Conservation (phyloP, 352 stramenopile species). For the Pythium rishiriense region DNA sequence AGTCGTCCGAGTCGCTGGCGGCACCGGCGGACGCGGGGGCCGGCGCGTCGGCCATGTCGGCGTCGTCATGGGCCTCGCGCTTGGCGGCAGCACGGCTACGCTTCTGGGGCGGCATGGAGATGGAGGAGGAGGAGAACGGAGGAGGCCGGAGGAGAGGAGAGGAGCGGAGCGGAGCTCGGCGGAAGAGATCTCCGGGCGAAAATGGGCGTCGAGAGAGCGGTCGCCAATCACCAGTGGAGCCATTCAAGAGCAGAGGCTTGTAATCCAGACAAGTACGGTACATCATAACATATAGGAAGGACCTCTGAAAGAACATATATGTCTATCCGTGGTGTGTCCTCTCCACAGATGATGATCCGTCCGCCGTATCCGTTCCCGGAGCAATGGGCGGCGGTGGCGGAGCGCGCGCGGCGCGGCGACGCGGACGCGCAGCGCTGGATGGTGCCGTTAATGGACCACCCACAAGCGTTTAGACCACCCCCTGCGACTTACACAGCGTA, state of each 20-base stretch:
- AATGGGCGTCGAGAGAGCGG: background rate
- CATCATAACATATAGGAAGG: too few relatives aligned
- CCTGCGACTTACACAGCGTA: background rate
- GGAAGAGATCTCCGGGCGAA: background rate
- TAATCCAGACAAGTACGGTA: background rate
- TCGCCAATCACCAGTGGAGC: background rate
- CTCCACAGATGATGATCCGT: slow-evolving; percentile 40
- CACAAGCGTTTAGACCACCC: too few relatives aligned
- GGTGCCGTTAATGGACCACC: too few relatives aligned
- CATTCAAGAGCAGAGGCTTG: background rate
- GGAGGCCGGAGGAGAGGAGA: background rate
- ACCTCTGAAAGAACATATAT: slow-evolving; percentile 8
- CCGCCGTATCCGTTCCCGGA: slow-evolving; percentile 82
- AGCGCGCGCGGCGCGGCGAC: slow-evolving; percentile 21
- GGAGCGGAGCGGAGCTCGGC: too few relatives aligned
- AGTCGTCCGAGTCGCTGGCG: slow-evolving; percentile 11
- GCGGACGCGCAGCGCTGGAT: slow-evolving; percentile 40
- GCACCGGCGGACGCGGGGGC: background rate
- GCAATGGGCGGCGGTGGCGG: slow-evolving; percentile 53
- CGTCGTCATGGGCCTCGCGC: slow-evolving; percentile 37
- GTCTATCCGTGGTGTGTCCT: background rate
- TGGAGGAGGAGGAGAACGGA: background rate
- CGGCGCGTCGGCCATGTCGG: slow-evolving; percentile 22
- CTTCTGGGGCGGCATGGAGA: slow-evolving; percentile 41
- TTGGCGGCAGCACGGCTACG: slow-evolving; percentile 28